Evolutionary conservation across 1,284 basidiomycete genomes (phyloP).

Genomic region (Termitomyces sp.): DNA sequence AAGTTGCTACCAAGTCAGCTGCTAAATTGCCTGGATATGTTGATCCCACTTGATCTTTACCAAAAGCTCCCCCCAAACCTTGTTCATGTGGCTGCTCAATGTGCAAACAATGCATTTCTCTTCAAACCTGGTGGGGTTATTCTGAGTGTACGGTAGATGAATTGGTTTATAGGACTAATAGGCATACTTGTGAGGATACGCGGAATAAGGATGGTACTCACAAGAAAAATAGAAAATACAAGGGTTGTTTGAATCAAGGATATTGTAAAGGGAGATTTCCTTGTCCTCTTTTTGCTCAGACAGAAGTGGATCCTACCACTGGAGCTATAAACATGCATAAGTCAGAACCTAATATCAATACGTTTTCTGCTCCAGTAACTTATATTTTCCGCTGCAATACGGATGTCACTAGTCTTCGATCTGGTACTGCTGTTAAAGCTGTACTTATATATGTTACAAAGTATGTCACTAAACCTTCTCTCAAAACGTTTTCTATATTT

Average conservation of each 20-base stretch:
- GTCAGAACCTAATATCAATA: slow-evolving; percentile 31
- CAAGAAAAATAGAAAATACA: neutral
- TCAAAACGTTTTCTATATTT: slow-evolving; percentile 35
- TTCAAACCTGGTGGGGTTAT: too few species aligned
- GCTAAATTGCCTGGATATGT: neutral
- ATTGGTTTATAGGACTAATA: too few species aligned
- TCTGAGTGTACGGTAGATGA: too few species aligned
- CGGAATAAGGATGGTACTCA: neutral
- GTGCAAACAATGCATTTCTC: too few species aligned
- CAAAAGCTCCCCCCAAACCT: too few species aligned
- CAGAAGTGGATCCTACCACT: slow-evolving; percentile 18
- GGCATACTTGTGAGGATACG: too few species aligned
- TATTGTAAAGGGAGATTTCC: slow-evolving; percentile 28
- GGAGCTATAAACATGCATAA: slow-evolving; percentile 26
- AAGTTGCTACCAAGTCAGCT: too few species aligned
- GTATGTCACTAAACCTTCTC: slow-evolving; percentile 33
- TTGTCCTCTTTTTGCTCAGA: slow-evolving; percentile 12
- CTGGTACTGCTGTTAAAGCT: slow-evolving; percentile 34
- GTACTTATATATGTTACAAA: slow-evolving; percentile 35
- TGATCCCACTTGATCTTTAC: neutral
- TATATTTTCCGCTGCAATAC: slow-evolving; percentile 33
- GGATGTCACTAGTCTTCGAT: slow-evolving; percentile 31
- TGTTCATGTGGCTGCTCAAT: too few species aligned
- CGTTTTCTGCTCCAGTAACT: slow-evolving; percentile 24
- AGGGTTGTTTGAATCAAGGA: slow-evolving; percentile 21